Evolutionary conservation across 345 rosid genomes (phyloP).

Genomic region (Citrus cavaleriei): DNA sequence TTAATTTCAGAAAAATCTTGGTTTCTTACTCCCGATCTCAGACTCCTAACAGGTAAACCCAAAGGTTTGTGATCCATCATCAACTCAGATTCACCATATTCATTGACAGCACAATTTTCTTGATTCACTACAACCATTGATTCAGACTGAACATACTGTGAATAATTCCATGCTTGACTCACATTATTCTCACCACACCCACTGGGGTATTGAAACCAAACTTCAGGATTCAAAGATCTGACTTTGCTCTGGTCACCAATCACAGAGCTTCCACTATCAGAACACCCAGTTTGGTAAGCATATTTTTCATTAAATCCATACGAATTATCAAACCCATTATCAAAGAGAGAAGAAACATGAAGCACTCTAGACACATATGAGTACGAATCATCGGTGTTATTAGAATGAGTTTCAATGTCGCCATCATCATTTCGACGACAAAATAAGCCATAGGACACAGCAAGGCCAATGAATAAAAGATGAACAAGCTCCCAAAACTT

Average conservation of each 20-base stretch:
- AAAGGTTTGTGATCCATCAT: constrained; percentile 36
- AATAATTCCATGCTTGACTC: constrained; percentile 56
- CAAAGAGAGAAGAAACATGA: constrained; percentile 53
- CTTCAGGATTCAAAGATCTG: constrained; percentile 25
- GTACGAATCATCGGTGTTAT: constrained; percentile 32
- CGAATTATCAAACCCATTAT: constrained; percentile 43
- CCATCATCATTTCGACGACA: constrained; percentile 51
- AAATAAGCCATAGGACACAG: constrained; percentile 83
- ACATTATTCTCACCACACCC: constrained; percentile 27
- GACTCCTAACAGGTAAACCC: constrained; percentile 83
- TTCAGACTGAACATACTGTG: constrained; percentile 47
- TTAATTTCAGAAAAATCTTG: constrained; percentile 16
- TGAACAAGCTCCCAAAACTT: constrained; percentile 78
- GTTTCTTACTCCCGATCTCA: constrained; percentile 34
- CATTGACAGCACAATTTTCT: constrained; percentile 41
- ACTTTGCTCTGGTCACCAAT: constrained; percentile 20
- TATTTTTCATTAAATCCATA: constrained; percentile 38
- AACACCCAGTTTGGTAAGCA: constrained; percentile 8
- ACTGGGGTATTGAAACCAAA: constrained; percentile 17
- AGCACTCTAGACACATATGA: constrained; percentile 49
- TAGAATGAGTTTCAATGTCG: constrained; percentile 20
- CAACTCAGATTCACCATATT: constrained; percentile 12
- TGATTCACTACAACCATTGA: constrained; percentile 55
- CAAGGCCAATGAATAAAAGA: constrained; percentile 70
- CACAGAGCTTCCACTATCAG: constrained; percentile 12